Base-by-base conservation (phyloP, 2,329 filamentous ascomycete genomes). In the Paecilomyces fulvus region DNA sequence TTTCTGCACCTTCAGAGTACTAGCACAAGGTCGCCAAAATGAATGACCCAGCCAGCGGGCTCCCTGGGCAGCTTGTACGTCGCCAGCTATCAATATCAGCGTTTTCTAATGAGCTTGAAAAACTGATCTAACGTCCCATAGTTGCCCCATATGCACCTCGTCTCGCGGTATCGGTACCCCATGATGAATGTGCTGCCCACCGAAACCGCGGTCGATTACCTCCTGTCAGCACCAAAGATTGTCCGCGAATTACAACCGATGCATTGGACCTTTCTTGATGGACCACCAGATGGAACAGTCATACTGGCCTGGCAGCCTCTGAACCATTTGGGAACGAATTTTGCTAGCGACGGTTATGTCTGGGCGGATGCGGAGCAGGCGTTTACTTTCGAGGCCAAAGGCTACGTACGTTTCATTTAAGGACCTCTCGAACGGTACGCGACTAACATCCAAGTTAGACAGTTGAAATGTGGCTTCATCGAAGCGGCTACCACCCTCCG, bases 221-320 rank as follows among this genome's bases (percentile, higher is more conserved):
- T 97, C 59, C 80, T 92, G 68, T 84, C 86, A 66, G 92, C 91
- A 43, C 90, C 92, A 8, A 87, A 89, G 68, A 88, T 96, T 60
- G 88, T 92, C 64, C 89, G 90, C 72, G 88, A 95, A 67, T 80
- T 86, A 61, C 87, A 91, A 52, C 84, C 92, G 2, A 92, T 99
- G 80, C 89, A 87, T 74, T 99, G 92, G 92, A 92, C 88, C 50
- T 96, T 92, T 71, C 83, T 97, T 56, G 85, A 94, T 65, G 83
- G 85, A 54, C 92, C 92, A 10, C 81, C 81, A 54, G 90, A 95
- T 73, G 91, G 91, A 56, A 87, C 86, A 8, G 82, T 96, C 49
- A 83, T 94, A 69, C 79, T 97, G 60, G 88, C 88, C 54, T 97
- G 92, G 92, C 91, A 96, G 71, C 88, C 92, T 1, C 78, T 88